A percentile compares a stretch with the other conserved stretches of the same genome.
Evolutionary conservation across 352 stramenopile genomes (phyloP).

Genomic region (Phytophthora colocasiae): DNA sequence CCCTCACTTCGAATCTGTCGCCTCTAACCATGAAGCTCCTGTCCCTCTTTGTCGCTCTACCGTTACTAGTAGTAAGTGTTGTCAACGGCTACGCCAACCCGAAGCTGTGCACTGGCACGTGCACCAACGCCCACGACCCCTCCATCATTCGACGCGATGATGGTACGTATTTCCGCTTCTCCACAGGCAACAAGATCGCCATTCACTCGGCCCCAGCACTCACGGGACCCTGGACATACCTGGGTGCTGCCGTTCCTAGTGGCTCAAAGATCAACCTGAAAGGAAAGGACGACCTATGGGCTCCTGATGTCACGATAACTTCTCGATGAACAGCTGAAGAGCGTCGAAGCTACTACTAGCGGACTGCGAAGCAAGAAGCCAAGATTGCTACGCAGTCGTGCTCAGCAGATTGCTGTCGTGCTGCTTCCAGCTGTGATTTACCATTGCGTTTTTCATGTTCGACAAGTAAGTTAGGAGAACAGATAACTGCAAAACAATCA

Average conservation of each 20-base stretch:
- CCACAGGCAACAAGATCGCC: constrained; percentile 55
- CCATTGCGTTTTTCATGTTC: too few relatives aligned
- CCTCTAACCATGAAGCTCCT: constrained; percentile 13
- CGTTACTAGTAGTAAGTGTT: constrained; percentile 12
- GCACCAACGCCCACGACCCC: constrained; percentile 56
- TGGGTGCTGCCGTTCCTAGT: constrained; percentile 44
- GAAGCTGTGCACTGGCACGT: constrained; percentile 31
- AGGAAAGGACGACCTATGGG: constrained; percentile 46
- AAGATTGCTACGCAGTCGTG: too few relatives aligned
- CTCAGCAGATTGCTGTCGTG: too few relatives aligned
- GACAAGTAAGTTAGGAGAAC: too few relatives aligned
- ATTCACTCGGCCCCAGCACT: constrained; percentile 54
- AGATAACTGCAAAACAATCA: too few relatives aligned
- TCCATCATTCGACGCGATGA: constrained; percentile 57
- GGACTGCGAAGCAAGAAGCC: too few relatives aligned
- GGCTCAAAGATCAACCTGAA: constrained; percentile 55
- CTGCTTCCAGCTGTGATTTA: too few relatives aligned
- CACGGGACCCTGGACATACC: constrained; percentile 52
- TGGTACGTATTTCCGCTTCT: constrained; percentile 68
- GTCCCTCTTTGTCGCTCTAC: constrained; percentile 16
- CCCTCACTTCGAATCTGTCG: too few relatives aligned
- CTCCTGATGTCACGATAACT: too few relatives aligned
- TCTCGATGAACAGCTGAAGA: too few relatives aligned
- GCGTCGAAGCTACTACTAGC: too few relatives aligned
- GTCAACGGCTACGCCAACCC: constrained; percentile 33